Base-by-base conservation (phyloP, 352 stramenopile species). In the Blastocystis hominis region DNA sequence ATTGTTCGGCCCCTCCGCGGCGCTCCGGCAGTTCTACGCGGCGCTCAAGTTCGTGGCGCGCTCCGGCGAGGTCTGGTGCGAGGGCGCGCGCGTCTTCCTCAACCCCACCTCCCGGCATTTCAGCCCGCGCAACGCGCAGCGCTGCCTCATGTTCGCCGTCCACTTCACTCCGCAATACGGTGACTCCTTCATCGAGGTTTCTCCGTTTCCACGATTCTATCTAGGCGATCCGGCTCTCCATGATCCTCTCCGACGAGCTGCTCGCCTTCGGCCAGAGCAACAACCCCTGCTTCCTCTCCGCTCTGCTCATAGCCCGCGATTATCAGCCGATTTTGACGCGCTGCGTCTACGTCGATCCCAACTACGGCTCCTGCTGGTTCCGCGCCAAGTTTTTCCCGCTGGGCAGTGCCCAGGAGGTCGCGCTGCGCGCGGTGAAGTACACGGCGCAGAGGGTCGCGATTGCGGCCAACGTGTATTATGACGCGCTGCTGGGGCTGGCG, bases 131-230 rank as follows among this genome's bases (percentile, higher is more conserved):
- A 88, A 88, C 24, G 92, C 92, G 63, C 88, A 89, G 3, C 89
- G 90, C 38, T 93, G 94, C 86, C 89, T 96, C 20, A 90, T 89
- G 50, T 96, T 95, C 91, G 93, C 93, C 36, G 92, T 93, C 53
- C 92, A 93, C 88, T 96, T 96, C 89, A 96, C 93, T 13, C 93
- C 93, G 38, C 93, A 95, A 88, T 95, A 95, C 86, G 93, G 93
- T 36, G 93, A 96, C 88, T 93, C 90, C 69, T 96, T 95, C 89
- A 90, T 95, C 40, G 93, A 95, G 86, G 44, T 90, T 75, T 44
- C 6, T 10, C 17, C 13, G n/a, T 55, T 5, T 0, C 9, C 13
- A 20, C 59, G 44, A 78, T 17, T 62, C 17, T 30, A 30, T 30
- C n/a, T 62, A 78, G 68, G 68, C 68, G 1, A 78, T 78, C 34